phyloP scores from a whole-genome alignment of 1,284 basidiomycete genomes.

The Leccinum pachyderme region DNA sequence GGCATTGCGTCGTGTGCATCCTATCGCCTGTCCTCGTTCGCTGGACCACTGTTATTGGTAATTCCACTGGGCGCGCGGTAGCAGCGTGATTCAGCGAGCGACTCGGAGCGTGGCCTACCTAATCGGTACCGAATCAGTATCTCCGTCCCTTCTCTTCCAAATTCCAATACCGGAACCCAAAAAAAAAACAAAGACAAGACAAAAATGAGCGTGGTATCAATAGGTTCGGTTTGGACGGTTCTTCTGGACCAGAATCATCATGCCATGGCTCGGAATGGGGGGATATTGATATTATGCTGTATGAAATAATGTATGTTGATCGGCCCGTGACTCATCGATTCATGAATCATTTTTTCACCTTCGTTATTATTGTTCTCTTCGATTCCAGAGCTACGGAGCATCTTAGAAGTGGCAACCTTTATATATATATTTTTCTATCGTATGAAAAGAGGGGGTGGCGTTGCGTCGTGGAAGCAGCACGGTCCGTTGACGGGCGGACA shows the following conservation, averaged over 20 bases:
- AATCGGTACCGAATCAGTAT: background rate
- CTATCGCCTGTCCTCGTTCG: background rate
- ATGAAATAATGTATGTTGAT: background rate
- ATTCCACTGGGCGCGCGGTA: background rate
- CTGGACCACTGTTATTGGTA: background rate
- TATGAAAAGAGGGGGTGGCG: slow-evolving; percentile 6
- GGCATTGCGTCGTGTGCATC: background rate
- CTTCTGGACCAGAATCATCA: too few relatives aligned
- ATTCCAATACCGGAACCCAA: background rate
- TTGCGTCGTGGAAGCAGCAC: slow-evolving; percentile 13
- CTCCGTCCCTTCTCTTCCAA: background rate
- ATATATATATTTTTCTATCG: background rate
- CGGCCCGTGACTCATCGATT: background rate
- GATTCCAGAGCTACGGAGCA: background rate
- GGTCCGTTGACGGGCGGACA: background rate
- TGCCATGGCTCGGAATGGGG: too few relatives aligned
- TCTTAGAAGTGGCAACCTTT: background rate
- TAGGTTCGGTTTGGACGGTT: too few relatives aligned
- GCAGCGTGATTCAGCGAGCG: background rate
- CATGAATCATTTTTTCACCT: background rate
- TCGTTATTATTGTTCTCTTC: background rate
- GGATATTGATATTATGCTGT: background rate
- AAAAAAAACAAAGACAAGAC: background rate
- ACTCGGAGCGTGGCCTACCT: background rate
- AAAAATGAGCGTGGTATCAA: too few relatives aligned